A percentile compares a stretch with the other conserved stretches of the same genome.
These are phyloP conservation scores for Sungouiella thailandica DNA, from an alignment of 805 yeast species.

Conservation along the genomic window DNA sequence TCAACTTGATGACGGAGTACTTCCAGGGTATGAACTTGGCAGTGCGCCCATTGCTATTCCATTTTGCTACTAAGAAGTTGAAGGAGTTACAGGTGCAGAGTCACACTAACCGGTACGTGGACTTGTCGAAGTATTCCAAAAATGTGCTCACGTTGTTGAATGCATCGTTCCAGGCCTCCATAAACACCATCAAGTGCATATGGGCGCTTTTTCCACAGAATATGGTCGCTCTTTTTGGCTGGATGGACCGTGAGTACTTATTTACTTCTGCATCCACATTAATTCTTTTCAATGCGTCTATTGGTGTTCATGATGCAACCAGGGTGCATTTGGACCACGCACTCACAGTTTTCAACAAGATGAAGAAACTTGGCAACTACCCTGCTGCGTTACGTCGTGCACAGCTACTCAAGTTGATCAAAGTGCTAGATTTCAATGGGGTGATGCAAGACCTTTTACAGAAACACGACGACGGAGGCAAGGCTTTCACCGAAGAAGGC, in stretches of 20 bases:
- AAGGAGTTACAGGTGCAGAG: conserved; percentile 40
- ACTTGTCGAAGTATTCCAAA: conserved; percentile 62
- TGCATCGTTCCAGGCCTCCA: conserved; percentile 76
- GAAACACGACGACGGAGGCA: conserved; percentile 50
- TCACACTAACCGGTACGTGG: conserved; percentile 48
- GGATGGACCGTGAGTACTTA: conserved; percentile 80
- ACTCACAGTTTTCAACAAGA: conserved; percentile 59
- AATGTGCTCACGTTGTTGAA: conserved; percentile 64
- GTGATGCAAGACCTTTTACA: conserved; percentile 51
- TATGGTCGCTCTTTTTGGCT: conserved; percentile 82
- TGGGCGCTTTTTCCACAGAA: conserved; percentile 74
- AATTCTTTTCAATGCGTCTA: conserved; percentile 69
- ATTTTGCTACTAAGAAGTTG: conserved; percentile 65
- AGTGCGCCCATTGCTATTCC: conserved; percentile 70
- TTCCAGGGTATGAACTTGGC: conserved; percentile 80
- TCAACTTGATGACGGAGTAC: conserved; percentile 76
- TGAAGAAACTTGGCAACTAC: conserved; percentile 74
- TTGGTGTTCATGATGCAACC: conserved; percentile 78
- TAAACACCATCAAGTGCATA: conserved; percentile 64
- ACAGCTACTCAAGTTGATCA: conserved; percentile 60
- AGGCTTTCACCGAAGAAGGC: background rate
- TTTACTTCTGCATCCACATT: conserved; percentile 74
- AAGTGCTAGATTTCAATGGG: conserved; percentile 64
- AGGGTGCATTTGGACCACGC: conserved; percentile 70
- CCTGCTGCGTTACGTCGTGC: conserved; percentile 75